Evolutionary conservation across 768 basidiomycete species (phyloP), one percentile per base, ranked within the genome.

Genomic region (Termitomyces titanicus): DNA sequence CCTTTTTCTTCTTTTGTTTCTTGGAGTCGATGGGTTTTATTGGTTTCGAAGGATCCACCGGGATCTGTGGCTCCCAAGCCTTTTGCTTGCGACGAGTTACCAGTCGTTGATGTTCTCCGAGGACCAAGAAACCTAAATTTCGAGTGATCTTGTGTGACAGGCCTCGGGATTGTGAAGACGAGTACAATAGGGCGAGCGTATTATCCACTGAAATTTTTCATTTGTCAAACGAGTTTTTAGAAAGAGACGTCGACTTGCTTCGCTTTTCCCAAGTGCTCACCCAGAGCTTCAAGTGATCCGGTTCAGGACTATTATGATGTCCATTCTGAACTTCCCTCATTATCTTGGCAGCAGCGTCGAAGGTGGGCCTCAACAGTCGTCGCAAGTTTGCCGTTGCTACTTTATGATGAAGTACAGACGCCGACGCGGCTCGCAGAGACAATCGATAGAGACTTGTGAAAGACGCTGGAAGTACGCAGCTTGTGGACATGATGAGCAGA

Each of bases 381-480:
- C 79, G 75, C 5, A 86, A 63, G 50, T 76, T 75, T 25, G 64
- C 64, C n/a, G 73, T 74, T 1, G 79, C 75, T 8, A 60, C 58
- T 8, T 64, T 65, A 25, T 85, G 75, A 56, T 85, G 78, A 10
- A 87, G 71, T 18, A 86, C 84, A 2, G 85, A 74, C 11, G 83
- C 80, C 18, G 83, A 80, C 20, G 70, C 70, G 20, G 81, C 74
- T 35, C 85, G 77, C 29, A 87, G 69, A 59, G 82, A 75, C 5
- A 88, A 72, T 15, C 86, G 78, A 59, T 88, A 88, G 1, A 85
- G 63, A 56, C 83, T 83, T 11, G 66, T 82, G 59, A 88, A 80
- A 10, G 67, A 57, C 8, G 67, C 55, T 25, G 73, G 71, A n/a
- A 75, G 68, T 18, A 59, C 61, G 39, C 31, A 47, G 13, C 15